These are phyloP conservation scores for Physcia stellaris DNA, from an alignment of 495 filamentous ascomycete genomes.

Conservation along the genomic window DNA sequence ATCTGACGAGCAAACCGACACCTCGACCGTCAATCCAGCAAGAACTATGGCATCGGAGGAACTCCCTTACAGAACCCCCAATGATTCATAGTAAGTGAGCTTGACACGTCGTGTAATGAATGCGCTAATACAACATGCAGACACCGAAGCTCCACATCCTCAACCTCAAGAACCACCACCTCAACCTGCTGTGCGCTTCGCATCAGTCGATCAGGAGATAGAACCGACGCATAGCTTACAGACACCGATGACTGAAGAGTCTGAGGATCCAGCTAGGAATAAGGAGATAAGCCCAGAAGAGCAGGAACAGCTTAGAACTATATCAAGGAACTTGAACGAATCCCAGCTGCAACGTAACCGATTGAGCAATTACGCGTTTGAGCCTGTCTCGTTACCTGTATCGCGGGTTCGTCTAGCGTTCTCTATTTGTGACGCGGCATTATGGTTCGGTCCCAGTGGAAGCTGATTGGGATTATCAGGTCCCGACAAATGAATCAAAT, in stretches of 20 bases:
- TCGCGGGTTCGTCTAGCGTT: too few relatives aligned
- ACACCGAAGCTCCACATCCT: too few relatives aligned
- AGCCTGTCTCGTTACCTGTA: conserved; percentile 72
- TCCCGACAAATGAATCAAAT: conserved; percentile 22
- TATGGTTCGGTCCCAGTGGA: too few relatives aligned
- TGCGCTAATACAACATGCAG: too few relatives aligned
- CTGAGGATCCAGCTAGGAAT: conserved; percentile 18
- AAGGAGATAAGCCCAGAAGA: conserved; percentile 33
- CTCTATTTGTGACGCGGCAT: too few relatives aligned
- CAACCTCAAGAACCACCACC: conserved; percentile 10
- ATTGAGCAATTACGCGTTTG: conserved; percentile 75
- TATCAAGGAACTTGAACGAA: conserved; percentile 58
- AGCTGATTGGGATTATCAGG: conserved; percentile 7
- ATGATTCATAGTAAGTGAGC: too few relatives aligned
- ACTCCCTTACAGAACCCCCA: too few relatives aligned
- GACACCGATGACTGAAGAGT: conserved; percentile 21
- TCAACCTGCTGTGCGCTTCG: conserved; percentile 60
- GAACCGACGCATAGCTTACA: conserved; percentile 34
- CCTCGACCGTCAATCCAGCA: too few relatives aligned
- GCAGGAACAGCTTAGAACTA: conserved; percentile 51
- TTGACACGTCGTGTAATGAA: too few relatives aligned
- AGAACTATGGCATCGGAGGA: too few relatives aligned
- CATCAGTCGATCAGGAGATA: conserved; percentile 67
- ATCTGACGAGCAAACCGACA: too few relatives aligned
- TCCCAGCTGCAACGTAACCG: conserved; percentile 65